phyloP scores from a whole-genome alignment of 208 protist species.

The Perkinsela sp. region DNA sequence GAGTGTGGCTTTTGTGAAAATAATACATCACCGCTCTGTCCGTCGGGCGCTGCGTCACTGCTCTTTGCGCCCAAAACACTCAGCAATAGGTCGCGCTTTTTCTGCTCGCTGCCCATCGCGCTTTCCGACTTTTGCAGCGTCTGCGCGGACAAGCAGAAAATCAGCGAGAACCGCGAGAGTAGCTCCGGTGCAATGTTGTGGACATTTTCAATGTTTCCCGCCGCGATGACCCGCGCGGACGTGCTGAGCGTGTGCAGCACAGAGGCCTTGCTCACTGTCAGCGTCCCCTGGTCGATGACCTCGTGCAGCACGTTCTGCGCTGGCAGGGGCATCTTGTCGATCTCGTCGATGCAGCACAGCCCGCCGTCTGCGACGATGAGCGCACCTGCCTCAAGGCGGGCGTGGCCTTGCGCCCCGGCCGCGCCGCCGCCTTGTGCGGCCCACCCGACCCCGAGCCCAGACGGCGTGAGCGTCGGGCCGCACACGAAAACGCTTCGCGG shows the following conservation, averaged over 20 bases:
- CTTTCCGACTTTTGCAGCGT: not conserved
- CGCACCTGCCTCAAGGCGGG: conserved; percentile 80
- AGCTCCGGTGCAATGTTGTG: not conserved
- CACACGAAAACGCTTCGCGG: conserved; percentile 90
- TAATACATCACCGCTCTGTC: not conserved
- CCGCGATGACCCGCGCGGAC: conserved; percentile 81
- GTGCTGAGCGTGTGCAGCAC: conserved; percentile 84
- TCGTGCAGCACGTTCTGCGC: conserved; percentile 93
- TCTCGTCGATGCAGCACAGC: conserved; percentile 97
- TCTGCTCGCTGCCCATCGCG: not conserved
- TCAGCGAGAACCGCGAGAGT: not conserved
- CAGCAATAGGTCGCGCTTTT: not conserved
- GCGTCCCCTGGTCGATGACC: conserved; percentile 97
- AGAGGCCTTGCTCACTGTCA: conserved; percentile 93
- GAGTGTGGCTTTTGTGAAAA: not conserved
- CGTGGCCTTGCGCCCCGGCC: conserved; percentile 7
- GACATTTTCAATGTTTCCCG: conserved; percentile 50
- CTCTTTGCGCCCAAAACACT: not conserved
- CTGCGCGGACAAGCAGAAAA: not conserved
- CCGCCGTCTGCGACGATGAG: conserved; percentile 88
- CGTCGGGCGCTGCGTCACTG: not conserved
- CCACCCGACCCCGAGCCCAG: conserved; percentile 10
- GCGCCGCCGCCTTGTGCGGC: conserved; percentile 57
- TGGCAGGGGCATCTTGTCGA: conserved; percentile 87
- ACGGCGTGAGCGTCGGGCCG: conserved; percentile 88